A percentile compares a stretch with the other conserved stretches of the same genome.
These are phyloP conservation scores for Verticillium alfalfae DNA, from an alignment of 2,329 filamentous ascomycete species.

Conservation along the genomic window DNA sequence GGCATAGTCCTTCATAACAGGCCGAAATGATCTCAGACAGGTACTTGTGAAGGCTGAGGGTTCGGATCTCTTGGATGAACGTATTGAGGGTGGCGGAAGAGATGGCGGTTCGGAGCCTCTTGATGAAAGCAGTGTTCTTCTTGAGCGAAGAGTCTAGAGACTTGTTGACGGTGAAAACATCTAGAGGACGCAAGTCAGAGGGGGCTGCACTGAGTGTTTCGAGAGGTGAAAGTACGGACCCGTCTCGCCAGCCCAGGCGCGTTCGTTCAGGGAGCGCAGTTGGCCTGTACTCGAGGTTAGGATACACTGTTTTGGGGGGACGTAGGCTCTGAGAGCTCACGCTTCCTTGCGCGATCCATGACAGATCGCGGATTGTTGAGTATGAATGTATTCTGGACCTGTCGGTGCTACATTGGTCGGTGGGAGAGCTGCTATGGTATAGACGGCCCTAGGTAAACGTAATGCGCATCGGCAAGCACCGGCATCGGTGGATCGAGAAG, in stretches of 20 bases:
- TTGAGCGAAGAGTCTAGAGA: conserved; percentile 92
- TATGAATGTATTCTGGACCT: conserved; percentile 15
- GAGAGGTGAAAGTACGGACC: conserved; percentile 44
- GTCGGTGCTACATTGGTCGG: conserved; percentile 41
- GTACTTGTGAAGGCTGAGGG: conserved; percentile 90
- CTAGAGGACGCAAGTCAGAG: conserved; percentile 35
- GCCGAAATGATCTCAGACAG: conserved; percentile 95
- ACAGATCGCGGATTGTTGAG: conserved; percentile 26
- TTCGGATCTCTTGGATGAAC: conserved; percentile 85
- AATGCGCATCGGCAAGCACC: conserved; percentile 26
- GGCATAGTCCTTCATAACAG: conserved; percentile 90
- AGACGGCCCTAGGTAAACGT: conserved; percentile 26
- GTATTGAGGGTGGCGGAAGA: conserved; percentile 73
- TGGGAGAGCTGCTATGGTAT: conserved; percentile 34
- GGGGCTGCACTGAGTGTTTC: conserved; percentile 5
- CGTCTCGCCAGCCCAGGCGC: conserved; percentile 83
- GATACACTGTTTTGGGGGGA: not conserved
- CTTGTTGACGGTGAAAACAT: conserved; percentile 69
- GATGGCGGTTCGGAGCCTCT: conserved; percentile 85
- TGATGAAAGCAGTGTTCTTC: conserved; percentile 98
- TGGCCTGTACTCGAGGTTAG: conserved; percentile 56
- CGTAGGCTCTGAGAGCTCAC: conserved; percentile 30
- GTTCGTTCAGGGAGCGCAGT: conserved; percentile 80
- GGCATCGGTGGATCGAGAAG: conserved; percentile 30
- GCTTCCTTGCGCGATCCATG: conserved; percentile 63